A percentile compares a stretch with the other conserved stretches of the same genome.
phyloP scores from a whole-genome alignment of 345 rosid genomes.

The Barbarea vulgaris region DNA sequence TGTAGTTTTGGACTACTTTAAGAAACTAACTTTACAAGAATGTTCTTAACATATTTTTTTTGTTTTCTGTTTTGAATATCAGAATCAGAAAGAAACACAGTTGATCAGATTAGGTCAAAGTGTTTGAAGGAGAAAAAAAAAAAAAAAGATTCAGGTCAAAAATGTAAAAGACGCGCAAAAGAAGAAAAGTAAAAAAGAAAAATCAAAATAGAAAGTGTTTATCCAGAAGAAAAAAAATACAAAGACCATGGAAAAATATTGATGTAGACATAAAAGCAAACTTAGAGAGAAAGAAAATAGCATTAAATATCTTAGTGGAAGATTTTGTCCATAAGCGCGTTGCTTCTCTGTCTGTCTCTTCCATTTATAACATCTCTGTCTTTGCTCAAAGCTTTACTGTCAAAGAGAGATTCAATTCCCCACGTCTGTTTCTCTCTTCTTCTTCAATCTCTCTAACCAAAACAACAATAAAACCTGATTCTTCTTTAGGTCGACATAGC shows the following conservation, averaged over 20 bases:
- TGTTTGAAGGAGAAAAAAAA: background rate
- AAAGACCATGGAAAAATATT: conserved; percentile 3
- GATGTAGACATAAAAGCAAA: conserved; percentile 34
- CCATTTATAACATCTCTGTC: conserved; percentile 33
- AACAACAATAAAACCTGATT: conserved; percentile 11
- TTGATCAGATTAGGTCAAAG: conserved; percentile 19
- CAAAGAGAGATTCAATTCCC: background rate
- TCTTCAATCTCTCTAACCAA: background rate
- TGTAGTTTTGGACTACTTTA: conserved; percentile 7
- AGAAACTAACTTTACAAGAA: background rate
- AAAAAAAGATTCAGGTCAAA: background rate
- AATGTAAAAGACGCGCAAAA: conserved; percentile 21
- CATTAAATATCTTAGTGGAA: conserved; percentile 13
- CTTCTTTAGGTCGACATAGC: background rate
- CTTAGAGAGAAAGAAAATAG: background rate
- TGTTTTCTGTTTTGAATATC: background rate
- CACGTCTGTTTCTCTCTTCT: conserved; percentile 32
- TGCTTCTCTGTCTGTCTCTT: conserved; percentile 44
- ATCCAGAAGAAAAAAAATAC: conserved; percentile 5
- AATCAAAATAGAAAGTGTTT: conserved; percentile 5
- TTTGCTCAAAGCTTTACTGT: conserved; percentile 34
- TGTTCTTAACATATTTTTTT: background rate
- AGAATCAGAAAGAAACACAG: background rate
- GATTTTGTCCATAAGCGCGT: conserved; percentile 36
- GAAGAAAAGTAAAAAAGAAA: background rate